These are phyloP conservation scores for Myotisia sp. DNA, from an alignment of 2,329 filamentous ascomycete species.

Conservation along the genomic window DNA sequence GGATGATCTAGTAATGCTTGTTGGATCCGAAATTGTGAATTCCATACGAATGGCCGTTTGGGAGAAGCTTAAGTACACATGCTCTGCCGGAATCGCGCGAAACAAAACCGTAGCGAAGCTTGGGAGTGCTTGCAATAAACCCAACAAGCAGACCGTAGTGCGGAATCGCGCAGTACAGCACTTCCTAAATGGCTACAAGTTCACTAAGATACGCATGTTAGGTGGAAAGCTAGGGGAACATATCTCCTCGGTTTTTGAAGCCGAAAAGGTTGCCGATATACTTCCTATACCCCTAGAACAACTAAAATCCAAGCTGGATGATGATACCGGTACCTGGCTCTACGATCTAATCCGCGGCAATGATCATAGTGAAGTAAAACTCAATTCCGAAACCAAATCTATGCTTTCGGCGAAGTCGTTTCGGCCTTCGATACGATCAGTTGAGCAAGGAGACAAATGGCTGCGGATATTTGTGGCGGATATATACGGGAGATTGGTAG, in stretches of 20 bases:
- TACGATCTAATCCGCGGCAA: slow-evolving; percentile 73
- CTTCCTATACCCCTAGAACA: slow-evolving; percentile 58
- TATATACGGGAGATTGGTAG: slow-evolving; percentile 75
- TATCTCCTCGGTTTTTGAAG: slow-evolving; percentile 64
- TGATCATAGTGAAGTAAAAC: slow-evolving; percentile 76
- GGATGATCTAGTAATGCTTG: slow-evolving; percentile 79
- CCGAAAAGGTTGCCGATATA: slow-evolving; percentile 64
- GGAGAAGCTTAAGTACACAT: slow-evolving; percentile 67
- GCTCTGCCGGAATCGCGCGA: slow-evolving; percentile 71
- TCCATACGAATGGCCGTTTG: slow-evolving; percentile 56
- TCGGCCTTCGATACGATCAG: slow-evolving; percentile 61
- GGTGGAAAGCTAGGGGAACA: slow-evolving; percentile 89
- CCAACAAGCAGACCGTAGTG: slow-evolving; percentile 87
- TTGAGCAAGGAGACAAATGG: slow-evolving; percentile 72
- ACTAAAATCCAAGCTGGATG: slow-evolving; percentile 61
- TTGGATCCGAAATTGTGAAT: slow-evolving; percentile 80
- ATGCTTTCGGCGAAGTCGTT: slow-evolving; percentile 98
- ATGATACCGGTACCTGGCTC: slow-evolving; percentile 75
- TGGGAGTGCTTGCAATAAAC: slow-evolving; percentile 82
- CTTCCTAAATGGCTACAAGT: slow-evolving; percentile 75
- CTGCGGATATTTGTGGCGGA: slow-evolving; percentile 82
- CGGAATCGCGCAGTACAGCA: slow-evolving; percentile 65
- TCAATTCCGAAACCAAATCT: slow-evolving; percentile 84
- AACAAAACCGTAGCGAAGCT: slow-evolving; percentile 96
- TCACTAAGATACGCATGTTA: slow-evolving; percentile 89